phyloP scores from a whole-genome alignment of 805 yeast species.

The Wickerhamiella galacta region DNA sequence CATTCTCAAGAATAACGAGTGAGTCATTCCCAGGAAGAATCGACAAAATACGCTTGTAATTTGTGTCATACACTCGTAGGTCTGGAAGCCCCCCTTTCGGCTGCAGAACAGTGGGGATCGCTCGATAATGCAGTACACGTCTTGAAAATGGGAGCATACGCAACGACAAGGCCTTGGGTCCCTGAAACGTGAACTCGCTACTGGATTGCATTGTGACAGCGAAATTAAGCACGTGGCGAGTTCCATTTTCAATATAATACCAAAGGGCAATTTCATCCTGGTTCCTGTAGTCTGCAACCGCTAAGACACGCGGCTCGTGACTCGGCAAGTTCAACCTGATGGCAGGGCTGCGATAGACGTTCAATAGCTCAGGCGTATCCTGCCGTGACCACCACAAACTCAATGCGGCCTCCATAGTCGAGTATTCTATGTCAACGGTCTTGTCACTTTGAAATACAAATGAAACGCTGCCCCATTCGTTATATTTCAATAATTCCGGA shows the following conservation, averaged over 20 bases:
- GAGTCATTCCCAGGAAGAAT: conserved; percentile 24
- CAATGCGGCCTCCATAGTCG: conserved; percentile 18
- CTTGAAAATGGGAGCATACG: conserved; percentile 50
- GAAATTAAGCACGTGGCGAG: conserved; percentile 50
- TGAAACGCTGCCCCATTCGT: no score
- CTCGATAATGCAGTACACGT: conserved; percentile 19
- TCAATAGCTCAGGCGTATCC: conserved; percentile 5
- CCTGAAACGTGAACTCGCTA: conserved; percentile 26
- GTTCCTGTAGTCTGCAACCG: conserved; percentile 3
- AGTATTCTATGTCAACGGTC: no score
- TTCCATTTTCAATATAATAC: conserved; percentile 58
- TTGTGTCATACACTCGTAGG: conserved; percentile 49
- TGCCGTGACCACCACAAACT: conserved; percentile 20
- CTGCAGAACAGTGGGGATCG: conserved; percentile 17
- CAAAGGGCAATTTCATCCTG: conserved; percentile 10
- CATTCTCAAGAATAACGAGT: no score
- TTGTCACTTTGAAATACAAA: no score
- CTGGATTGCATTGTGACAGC: conserved; percentile 30
- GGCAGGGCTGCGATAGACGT: conserved; percentile 11
- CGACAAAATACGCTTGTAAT: conserved; percentile 47
- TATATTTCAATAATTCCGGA: no score
- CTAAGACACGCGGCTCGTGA: conserved; percentile 16
- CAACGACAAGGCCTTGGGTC: conserved; percentile 18
- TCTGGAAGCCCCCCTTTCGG: conserved; percentile 33
- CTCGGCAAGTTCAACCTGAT: conserved; percentile 13